Base-by-base conservation (phyloP, 345 rosid species). In the Passiflora organensis region DNA sequence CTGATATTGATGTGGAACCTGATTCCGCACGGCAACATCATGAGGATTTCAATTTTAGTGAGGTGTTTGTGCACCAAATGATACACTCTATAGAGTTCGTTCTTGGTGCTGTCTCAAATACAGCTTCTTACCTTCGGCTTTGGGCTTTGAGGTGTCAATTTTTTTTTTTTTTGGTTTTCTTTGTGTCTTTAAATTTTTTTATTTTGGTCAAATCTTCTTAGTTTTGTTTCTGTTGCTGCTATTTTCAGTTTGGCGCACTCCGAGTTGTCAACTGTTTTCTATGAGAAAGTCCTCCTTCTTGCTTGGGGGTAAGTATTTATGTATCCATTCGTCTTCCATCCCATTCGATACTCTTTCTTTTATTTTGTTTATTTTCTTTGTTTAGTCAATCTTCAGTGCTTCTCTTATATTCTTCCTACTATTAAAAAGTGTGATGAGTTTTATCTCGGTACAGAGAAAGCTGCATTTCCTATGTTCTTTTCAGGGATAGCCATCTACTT, bases 41-140 rank as follows among this genome's bases (percentile, higher is more conserved):
- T 22, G 95, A 84, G 70, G 98, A 91, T 52, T 91, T 91, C 57
- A 88, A 91, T 73, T 88, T 91, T 71, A 84, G 96, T 67, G 98
- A 91, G 82, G 76, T 88, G 59, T 91, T 91, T 80, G 98, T 91
- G 80, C 98, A 91, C 81, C 98, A 91, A 77, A 75, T 91, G 96
- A 88, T 91, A 75, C 96, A 91, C 75, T 91, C 96, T 55, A 88
- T 91, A 65, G 98, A 91, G 75, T 88, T 88, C 59, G 87, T 91
- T 65, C 86, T 91, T 32, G 98, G 95, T 51, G 83, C 98, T 65
- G 96, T 91, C 64, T 91, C 98, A 51, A 91, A 91, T 74, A 91
- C 96, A 28, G 96, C 98, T 62, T 91, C 98, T 21, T 91, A 88
- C 78, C 96, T 91, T 76, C 96, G 98, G 65, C 95, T 91, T 49